Base-by-base conservation (phyloP, 495 filamentous ascomycete species). In the Aspergillus asperescens region DNA sequence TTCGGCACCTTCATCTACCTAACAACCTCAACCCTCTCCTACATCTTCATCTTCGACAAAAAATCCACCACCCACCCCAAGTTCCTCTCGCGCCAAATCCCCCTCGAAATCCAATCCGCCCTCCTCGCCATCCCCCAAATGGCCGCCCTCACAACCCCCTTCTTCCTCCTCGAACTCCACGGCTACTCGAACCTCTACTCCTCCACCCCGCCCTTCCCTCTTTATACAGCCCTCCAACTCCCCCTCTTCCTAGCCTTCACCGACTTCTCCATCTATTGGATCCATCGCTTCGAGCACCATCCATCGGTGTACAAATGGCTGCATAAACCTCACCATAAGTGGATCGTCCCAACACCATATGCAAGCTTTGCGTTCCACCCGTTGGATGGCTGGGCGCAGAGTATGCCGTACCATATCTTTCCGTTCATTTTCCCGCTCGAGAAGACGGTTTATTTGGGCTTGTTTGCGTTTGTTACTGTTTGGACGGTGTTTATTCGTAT, bases 251-350 rank as follows among this genome's bases (percentile, higher is more conserved):
- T 97, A 61, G 50, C 80, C 59, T 97, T 96, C 71, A 97, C 92
- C 60, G 92, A 97, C 68, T 84, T 79, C 63, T 78, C 74, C 59
- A 92, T 97, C 74, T 96, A 97, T 77, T 88, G 84, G 77, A 95
- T 96, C 62, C 92, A 96, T 69, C 84, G 92, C 34, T 82, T 80
- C 20, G 74, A 90, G 51, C 92, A 97, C 69, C 83, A 88, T 62
- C 87, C 87, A 1, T 57, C 67, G 27, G 60, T 95, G 22, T 97
- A 96, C 78, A 90, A 87, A 74, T 72, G 69, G 48, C 78, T 95
- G 22, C 92, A 97, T 77, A 97, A 97, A 75, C 84, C 88, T 31
- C 92, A 97, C 74, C 92, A 97, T 77, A 95, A 95, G 73, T 96
- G 91, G 92, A 91, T 96, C 70, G 90, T 96, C 79, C 89, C 92